Percentiles rank a stretch among this genome's conserved stretches.
phyloP scores from a whole-genome alignment of 1,284 basidiomycete genomes.

The Pseudozyma tsukubaensis region DNA sequence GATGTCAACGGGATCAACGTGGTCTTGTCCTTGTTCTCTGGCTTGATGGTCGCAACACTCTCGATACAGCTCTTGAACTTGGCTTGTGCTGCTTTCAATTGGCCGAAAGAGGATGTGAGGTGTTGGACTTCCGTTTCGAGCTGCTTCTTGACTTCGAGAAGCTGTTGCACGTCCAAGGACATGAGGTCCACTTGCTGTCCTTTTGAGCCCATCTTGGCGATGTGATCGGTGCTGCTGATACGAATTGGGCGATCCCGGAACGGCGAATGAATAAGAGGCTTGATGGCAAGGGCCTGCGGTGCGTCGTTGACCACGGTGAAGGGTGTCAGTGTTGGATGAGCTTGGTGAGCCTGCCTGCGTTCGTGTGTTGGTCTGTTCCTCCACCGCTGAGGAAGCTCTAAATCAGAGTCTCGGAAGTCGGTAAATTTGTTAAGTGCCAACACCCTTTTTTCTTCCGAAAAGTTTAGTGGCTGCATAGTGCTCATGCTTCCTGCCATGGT shows the following conservation, averaged over 20 bases:
- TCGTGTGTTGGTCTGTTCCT: slow-evolving; percentile 2
- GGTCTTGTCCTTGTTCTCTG: slow-evolving; percentile 78
- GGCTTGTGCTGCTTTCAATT: slow-evolving; percentile 89
- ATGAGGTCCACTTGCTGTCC: slow-evolving; percentile 58
- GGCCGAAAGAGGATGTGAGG: slow-evolving; percentile 89
- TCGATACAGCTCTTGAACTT: slow-evolving; percentile 91
- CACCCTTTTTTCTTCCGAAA: slow-evolving; percentile 5
- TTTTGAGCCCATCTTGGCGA: slow-evolving; percentile 33
- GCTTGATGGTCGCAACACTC: slow-evolving; percentile 82
- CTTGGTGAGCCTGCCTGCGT: too few relatives aligned
- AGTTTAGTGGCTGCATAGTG: background rate
- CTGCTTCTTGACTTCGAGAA: slow-evolving; percentile 64
- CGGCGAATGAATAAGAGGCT: background rate
- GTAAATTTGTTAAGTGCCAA: slow-evolving; percentile 13
- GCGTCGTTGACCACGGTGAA: background rate
- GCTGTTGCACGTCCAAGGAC: slow-evolving; percentile 57
- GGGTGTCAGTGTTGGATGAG: background rate
- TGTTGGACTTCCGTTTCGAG: slow-evolving; percentile 85
- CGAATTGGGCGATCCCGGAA: background rate
- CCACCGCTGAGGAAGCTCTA: background rate
- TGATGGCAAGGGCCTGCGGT: background rate
- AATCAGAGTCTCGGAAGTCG: slow-evolving; percentile 2
- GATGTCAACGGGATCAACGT: slow-evolving; percentile 92
- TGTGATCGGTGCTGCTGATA: background rate
- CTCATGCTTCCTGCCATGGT: too few relatives aligned